phyloP scores from a whole-genome alignment of 129 eudicot species.

The Centaurea solstitialis region DNA sequence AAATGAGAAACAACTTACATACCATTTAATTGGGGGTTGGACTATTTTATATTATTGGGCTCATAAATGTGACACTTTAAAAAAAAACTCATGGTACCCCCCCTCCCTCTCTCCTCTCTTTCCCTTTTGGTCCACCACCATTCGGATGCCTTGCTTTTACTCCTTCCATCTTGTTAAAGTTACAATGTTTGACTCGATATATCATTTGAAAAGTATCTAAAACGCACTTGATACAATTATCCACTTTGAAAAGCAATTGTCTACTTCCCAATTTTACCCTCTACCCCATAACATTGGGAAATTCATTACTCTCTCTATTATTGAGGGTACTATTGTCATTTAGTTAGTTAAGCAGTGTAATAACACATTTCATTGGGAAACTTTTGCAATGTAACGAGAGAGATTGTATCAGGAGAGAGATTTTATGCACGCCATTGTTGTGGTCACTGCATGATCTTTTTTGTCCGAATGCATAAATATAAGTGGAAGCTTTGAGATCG shows the following conservation, averaged over 20 bases:
- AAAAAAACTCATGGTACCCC: too few relatives aligned
- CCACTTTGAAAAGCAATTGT: neutral
- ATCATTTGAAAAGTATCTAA: too few relatives aligned
- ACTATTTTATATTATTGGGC: too few relatives aligned
- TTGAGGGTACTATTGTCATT: neutral
- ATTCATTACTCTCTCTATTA: too few relatives aligned
- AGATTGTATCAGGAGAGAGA: neutral
- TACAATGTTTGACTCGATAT: too few relatives aligned
- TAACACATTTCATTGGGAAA: neutral
- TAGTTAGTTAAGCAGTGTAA: neutral
- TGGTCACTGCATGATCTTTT: neutral
- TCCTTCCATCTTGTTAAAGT: too few relatives aligned
- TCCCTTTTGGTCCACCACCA: too few relatives aligned
- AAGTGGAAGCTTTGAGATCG: neutral
- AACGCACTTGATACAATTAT: neutral
- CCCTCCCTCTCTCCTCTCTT: too few relatives aligned
- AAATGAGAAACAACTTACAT: too few relatives aligned
- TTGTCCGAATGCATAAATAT: neutral
- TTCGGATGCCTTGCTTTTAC: too few relatives aligned
- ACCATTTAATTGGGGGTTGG: too few relatives aligned
- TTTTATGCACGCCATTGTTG: neutral
- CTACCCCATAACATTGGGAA: neutral
- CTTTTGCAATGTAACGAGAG: neutral
- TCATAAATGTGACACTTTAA: too few relatives aligned
- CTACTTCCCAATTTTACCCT: neutral